Conservation (phyloP, 169 alveolate species). For the Eimeria praecox region DNA sequence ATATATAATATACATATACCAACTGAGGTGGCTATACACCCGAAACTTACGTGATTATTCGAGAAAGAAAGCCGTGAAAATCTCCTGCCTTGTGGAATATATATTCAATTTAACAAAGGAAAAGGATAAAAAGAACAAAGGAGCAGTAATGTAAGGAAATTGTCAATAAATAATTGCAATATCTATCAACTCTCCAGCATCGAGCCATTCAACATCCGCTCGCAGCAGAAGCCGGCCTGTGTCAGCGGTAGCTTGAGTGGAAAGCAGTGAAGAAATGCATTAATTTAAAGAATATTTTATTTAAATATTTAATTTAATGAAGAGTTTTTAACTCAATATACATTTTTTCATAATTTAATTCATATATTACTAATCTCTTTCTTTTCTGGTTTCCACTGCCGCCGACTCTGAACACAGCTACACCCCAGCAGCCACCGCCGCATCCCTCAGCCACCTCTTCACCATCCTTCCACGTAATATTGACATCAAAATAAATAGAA, state of each 20-base stretch:
- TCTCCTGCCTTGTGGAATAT: constrained; percentile 37
- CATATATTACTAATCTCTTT: neutral
- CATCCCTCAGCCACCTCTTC: neutral
- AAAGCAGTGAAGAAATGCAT: neutral
- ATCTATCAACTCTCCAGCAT: neutral
- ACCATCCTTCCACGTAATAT: neutral
- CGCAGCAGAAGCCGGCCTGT: constrained; percentile 61
- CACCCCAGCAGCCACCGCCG: constrained; percentile 9
- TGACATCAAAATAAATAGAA: neutral
- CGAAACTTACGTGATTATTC: constrained; percentile 36
- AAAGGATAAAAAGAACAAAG: neutral
- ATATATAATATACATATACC: too few relatives aligned
- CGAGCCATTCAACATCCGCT: constrained; percentile 49
- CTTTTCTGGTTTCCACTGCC: constrained; percentile 2
- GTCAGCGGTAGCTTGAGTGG: neutral
- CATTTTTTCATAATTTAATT: neutral
- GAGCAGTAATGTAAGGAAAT: neutral
- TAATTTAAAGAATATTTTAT: neutral
- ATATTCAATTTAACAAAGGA: neutral
- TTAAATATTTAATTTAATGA: too few relatives aligned
- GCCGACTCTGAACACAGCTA: neutral
- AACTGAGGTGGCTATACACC: constrained; percentile 33
- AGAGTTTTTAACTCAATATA: neutral
- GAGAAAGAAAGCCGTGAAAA: neutral
- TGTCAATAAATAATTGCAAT: neutral